Evolutionary conservation across 1,284 basidiomycete species (phyloP), one percentile per base, ranked within the genome.

Genomic region (Leccinum cinnamomeum): DNA sequence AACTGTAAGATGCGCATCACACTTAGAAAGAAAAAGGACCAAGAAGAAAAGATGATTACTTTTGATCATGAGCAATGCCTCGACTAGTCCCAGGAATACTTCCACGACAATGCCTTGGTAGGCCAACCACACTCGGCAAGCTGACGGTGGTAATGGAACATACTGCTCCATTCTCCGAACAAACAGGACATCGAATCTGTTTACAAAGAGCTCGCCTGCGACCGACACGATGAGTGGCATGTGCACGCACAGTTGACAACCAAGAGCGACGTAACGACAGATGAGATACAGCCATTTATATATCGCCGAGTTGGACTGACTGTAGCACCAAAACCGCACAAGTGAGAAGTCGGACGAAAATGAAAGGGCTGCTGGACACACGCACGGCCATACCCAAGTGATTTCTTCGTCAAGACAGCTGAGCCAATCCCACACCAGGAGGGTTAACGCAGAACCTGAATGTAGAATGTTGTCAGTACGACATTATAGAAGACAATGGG

Each of bases 371-470:
- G 4, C 7, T 16, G 5, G n/a, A 62, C 12, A 41, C 37, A 64
- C 57, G 50, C 37, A 67, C 61, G 44, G 57, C 57, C 62, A 64
- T 64, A 64, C 53, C 65, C 65, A 64, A 37, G 33, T 55, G 35
- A 67, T 54, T 48, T 64, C 62, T 10, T 67, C 11, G 37, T 67
- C 65, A 25, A 64, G 56, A 46, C 57, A 67, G 28, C 57, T 37
- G 37, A 65, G 18, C 65, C 65, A 65, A 37, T 65, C 63, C 63
- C 62, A 64, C 11, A 61, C 30, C 58, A 61, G 48, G 44, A 65
- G 39, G 37, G 44, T 48, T 30, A 61, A 16, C 14, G 64, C 63
- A 4, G 64, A 60, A 25, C 48, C 64, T 65, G 28, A 3, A 57
- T 16, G 30, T 11, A 41, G 11, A 44, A 25, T 10, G 16, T 4